These are phyloP conservation scores for Kuraishia hungarica DNA, from an alignment of 805 yeast genomes.

Conservation along the genomic window DNA sequence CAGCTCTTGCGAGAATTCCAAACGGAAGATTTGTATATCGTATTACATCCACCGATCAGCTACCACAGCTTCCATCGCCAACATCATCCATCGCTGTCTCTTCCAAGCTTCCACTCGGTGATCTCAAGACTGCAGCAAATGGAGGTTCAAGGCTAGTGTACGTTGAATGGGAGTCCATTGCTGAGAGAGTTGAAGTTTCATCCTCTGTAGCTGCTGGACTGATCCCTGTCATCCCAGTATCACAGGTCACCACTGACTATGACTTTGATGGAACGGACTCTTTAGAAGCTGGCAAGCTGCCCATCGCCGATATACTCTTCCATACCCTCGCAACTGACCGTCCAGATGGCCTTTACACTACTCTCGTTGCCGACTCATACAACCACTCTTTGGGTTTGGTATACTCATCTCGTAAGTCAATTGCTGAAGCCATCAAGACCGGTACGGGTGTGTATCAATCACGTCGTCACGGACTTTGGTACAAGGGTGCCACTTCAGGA, in stretches of 20 bases:
- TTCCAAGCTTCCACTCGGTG: conserved; percentile 10
- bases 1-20: conserved; percentile 20
- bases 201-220: conserved; percentile 23
- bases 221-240: conserved; percentile 23
- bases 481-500: conserved; percentile 94
- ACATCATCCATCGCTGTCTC: conserved; percentile 14
- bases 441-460: conserved; percentile 91
- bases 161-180: conserved; percentile 7
- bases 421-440: conserved; percentile 72
- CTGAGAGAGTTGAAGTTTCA: conserved; percentile 13
- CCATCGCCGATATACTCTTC: conserved; percentile 30
- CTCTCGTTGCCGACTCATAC: conserved; percentile 65
- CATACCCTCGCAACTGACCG: conserved; percentile 69
- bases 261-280: conserved; percentile 14
- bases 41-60: conserved; percentile 9
- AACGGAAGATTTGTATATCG: conserved; percentile 23
- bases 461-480: conserved; percentile 89
- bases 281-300: conserved; percentile 25
- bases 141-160: conserved; percentile 17
- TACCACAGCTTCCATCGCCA: conserved; percentile 12
- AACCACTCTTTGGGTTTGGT: conserved; percentile 82
- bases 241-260: conserved; percentile 24
- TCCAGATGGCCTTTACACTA: conserved; percentile 75
- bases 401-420: conserved; percentile 78
- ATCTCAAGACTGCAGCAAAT: conserved; percentile 7